phyloP scores from a whole-genome alignment of 1,284 basidiomycete genomes.

The Mycosarcoma maydis region DNA sequence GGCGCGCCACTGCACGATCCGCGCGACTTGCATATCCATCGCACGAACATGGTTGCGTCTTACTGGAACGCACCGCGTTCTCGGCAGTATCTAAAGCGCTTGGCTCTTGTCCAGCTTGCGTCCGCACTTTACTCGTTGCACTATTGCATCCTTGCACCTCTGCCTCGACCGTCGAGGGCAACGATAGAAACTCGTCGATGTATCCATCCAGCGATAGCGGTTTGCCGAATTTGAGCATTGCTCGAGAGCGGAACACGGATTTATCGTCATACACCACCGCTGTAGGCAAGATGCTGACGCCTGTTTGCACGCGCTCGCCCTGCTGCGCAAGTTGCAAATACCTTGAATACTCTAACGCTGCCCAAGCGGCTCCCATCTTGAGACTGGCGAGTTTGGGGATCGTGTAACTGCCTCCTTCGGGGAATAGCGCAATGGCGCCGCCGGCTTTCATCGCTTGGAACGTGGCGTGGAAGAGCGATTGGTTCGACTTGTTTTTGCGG shows the following conservation, averaged over 20 bases:
- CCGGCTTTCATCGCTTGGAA: constrained; percentile 83
- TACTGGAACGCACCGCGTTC: too few relatives aligned
- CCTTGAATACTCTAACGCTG: constrained; percentile 85
- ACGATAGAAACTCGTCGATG: constrained; percentile 77
- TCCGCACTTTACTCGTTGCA: too few relatives aligned
- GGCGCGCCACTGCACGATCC: constrained; percentile 81
- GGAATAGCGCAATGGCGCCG: constrained; percentile 88
- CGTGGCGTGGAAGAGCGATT: constrained; percentile 86
- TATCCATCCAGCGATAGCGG: constrained; percentile 81
- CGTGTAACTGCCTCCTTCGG: constrained; percentile 81
- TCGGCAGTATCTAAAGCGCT: too few relatives aligned
- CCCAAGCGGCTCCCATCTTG: constrained; percentile 96
- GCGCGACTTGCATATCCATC: constrained; percentile 67
- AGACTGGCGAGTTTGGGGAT: constrained; percentile 90
- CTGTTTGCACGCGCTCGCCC: constrained; percentile 47
- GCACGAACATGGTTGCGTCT: constrained; percentile 3
- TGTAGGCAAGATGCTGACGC: constrained; percentile 78
- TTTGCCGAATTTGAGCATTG: constrained; percentile 75
- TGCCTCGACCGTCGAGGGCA: neutral
- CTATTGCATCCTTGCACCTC: neutral
- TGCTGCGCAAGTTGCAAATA: constrained; percentile 59
- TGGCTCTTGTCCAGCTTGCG: too few relatives aligned
- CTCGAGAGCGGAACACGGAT: constrained; percentile 84
- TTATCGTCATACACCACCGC: constrained; percentile 95
- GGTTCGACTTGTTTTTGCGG: constrained; percentile 87